These are phyloP conservation scores for Apiotrichum siamense DNA, from an alignment of 1,284 basidiomycete species.

Conservation along the genomic window DNA sequence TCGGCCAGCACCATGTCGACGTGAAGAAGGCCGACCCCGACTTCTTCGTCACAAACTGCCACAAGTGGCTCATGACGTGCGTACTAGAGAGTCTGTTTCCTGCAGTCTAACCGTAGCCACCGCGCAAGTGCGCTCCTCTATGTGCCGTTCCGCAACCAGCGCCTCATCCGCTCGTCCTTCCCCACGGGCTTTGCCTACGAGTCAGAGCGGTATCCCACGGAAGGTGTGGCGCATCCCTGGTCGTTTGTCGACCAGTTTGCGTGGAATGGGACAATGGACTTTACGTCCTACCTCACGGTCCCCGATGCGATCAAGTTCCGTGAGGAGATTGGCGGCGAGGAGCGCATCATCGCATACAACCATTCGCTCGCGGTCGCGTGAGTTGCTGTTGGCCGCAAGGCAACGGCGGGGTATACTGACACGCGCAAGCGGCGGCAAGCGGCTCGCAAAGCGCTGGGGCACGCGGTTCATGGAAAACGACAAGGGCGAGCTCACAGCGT, in stretches of 20 bases:
- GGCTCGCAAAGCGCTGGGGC: conserved; percentile 59
- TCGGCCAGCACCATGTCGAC: conserved; percentile 58
- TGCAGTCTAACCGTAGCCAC: conserved; percentile 51
- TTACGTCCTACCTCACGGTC: conserved; percentile 26
- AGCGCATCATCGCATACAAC: conserved; percentile 68
- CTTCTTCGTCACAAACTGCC: conserved; percentile 77
- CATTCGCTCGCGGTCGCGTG: conserved; percentile 61
- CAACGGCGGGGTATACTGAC: background rate
- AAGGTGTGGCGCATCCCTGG: conserved; percentile 27
- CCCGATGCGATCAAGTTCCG: conserved; percentile 67
- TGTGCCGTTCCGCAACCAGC: conserved; percentile 70
- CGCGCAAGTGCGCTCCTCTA: conserved; percentile 68
- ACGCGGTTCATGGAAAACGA: conserved; percentile 61
- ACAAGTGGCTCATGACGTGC: conserved; percentile 67
- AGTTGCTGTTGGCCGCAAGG: too few relatives aligned
- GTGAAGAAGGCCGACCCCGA: conserved; percentile 60
- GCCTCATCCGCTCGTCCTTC: conserved; percentile 64
- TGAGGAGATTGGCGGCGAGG: conserved; percentile 73
- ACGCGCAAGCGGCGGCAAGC: conserved; percentile 57
- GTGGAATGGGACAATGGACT: conserved; percentile 40
- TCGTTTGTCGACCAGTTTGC: conserved; percentile 50
- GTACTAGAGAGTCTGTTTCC: background rate
- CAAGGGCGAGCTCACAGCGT: conserved; percentile 59
- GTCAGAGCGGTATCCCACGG: conserved; percentile 43
- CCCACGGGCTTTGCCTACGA: conserved; percentile 65